A percentile compares a stretch with the other conserved stretches of the same genome.
phyloP scores from a whole-genome alignment of 2,329 filamentous ascomycete genomes.

The Cladosporium sp. region DNA sequence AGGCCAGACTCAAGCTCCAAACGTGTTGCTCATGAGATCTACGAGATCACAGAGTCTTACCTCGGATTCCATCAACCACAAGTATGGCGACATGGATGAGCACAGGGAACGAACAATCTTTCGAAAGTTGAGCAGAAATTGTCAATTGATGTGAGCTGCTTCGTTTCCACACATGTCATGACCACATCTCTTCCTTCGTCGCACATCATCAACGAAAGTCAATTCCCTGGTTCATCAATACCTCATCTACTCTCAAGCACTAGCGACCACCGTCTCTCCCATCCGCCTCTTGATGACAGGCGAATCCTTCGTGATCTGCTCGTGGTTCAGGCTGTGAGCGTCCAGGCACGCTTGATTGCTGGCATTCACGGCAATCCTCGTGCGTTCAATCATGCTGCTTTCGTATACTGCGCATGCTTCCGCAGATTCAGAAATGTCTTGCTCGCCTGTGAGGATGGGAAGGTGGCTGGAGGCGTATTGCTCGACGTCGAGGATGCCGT shows the following conservation, averaged over 20 bases:
- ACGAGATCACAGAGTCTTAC: no score
- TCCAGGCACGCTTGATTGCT: slow-evolving; percentile 27
- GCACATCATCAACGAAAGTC: background rate
- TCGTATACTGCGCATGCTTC: slow-evolving; percentile 21
- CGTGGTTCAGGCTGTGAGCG: slow-evolving; percentile 20
- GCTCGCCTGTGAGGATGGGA: background rate
- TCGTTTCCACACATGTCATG: no score
- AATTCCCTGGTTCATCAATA: background rate
- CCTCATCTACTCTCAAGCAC: background rate
- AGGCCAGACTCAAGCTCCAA: background rate
- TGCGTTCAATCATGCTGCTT: slow-evolving; percentile 21
- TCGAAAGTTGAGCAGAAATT: no score
- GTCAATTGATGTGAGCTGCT: no score
- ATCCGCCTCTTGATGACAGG: background rate
- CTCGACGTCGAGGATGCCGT: slow-evolving; percentile 24
- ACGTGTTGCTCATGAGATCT: background rate
- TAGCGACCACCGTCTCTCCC: background rate
- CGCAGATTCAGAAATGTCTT: slow-evolving; percentile 13
- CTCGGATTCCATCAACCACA: no score
- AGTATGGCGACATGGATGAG: no score
- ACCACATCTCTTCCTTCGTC: background rate
- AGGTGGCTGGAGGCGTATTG: background rate
- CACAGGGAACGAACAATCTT: no score
- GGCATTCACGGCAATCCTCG: slow-evolving; percentile 23
- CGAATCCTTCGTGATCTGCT: background rate